phyloP scores from a whole-genome alignment of 768 basidiomycete species.

The Daedalea quercina region DNA sequence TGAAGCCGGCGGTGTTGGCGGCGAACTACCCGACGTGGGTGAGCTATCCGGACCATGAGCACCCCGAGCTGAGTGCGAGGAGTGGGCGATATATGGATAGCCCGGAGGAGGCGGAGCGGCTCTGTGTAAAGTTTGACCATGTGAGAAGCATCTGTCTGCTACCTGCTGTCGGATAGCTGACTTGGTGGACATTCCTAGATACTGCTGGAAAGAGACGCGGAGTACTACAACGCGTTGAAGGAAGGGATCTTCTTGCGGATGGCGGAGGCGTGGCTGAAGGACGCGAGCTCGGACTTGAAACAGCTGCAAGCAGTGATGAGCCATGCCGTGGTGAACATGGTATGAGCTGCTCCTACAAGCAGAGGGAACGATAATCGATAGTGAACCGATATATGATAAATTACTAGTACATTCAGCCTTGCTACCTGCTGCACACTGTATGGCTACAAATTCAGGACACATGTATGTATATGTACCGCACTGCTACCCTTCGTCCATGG shows the following conservation, averaged over 20 bases:
- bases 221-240: not conserved
- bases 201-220: not conserved
- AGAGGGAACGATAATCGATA: not conserved
- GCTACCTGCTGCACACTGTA: too few relatives aligned
- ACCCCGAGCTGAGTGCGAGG: not conserved
- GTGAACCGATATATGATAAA: too few relatives aligned
- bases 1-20: slow-evolving; percentile 17
- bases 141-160: not conserved
- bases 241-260: not conserved
- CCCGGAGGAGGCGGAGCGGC: not conserved
- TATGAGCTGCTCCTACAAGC: not conserved
- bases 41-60: not conserved
- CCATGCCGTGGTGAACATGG: not conserved
- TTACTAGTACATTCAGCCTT: too few relatives aligned
- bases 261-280: not conserved
- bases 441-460: too few relatives aligned
- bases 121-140: not conserved
- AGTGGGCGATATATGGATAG: not conserved
- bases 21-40: slow-evolving; percentile 21
- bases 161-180: not conserved
- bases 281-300: not conserved
- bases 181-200: not conserved
- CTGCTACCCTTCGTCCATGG: slow-evolving; percentile 31
- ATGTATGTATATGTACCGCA: not conserved
- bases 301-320: not conserved